These are phyloP conservation scores for Penicillium sp. DNA, from an alignment of 2,329 filamentous ascomycete genomes.

Conservation along the genomic window DNA sequence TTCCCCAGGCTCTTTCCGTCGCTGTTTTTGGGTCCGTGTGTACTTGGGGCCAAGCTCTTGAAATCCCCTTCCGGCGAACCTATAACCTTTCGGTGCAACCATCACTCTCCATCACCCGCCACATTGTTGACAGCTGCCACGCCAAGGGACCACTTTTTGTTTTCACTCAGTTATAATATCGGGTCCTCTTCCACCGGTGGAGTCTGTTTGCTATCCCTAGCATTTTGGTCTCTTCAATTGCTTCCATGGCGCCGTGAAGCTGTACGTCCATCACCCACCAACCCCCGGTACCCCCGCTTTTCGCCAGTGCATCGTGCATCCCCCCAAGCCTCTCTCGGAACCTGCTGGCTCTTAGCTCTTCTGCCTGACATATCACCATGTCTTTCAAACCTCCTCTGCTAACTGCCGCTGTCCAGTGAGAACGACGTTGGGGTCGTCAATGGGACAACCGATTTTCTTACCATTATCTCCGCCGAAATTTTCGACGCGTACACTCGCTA, in stretches of 20 bases:
- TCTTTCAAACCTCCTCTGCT: not conserved
- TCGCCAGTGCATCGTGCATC: slow-evolving; percentile 10
- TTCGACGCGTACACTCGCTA: slow-evolving; percentile 13
- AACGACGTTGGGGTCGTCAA: slow-evolving; percentile 36
- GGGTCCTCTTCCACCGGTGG: no score
- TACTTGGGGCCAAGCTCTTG: not conserved
- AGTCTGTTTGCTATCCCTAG: slow-evolving; percentile 5
- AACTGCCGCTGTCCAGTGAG: slow-evolving; percentile 23
- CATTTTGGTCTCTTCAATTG: slow-evolving; percentile 20
- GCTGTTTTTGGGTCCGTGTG: slow-evolving; percentile 9
- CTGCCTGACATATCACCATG: not conserved
- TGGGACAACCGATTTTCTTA: slow-evolving; percentile 30
- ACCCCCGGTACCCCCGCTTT: slow-evolving; percentile 25
- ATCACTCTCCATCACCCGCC: slow-evolving; percentile 12
- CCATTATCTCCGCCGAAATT: slow-evolving; percentile 10
- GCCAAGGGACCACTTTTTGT: not conserved
- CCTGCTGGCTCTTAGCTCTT: not conserved
- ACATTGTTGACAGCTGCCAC: slow-evolving; percentile 27
- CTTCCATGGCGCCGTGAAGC: slow-evolving; percentile 39
- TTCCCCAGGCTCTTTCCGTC: slow-evolving; percentile 7
- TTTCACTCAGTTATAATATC: slow-evolving; percentile 8
- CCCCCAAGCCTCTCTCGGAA: slow-evolving; percentile 10
- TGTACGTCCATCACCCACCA: slow-evolving; percentile 10
- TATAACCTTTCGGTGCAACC: slow-evolving; percentile 18
- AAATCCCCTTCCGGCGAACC: slow-evolving; percentile 22